Evolutionary conservation across 768 basidiomycete species (phyloP).

Genomic region (Macrocybe gigantea): DNA sequence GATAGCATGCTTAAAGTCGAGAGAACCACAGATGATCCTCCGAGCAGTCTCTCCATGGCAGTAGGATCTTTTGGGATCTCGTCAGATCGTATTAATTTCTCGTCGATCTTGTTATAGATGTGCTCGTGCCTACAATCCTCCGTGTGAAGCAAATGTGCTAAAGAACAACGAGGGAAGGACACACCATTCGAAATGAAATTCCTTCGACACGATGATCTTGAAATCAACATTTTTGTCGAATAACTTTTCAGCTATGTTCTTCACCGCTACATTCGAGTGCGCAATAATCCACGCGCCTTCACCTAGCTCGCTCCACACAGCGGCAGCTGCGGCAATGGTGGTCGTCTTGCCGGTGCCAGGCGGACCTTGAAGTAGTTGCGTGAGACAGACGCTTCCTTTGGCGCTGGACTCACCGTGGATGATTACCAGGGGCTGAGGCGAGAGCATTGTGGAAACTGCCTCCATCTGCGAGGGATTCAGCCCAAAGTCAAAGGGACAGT

Average conservation of each 20-base stretch:
- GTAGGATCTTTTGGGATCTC: constrained; percentile 23
- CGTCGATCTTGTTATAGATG: constrained; percentile 29
- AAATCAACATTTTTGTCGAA: constrained; percentile 29
- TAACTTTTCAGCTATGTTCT: constrained; percentile 42
- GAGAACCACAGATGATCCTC: constrained; percentile 28
- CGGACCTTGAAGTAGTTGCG: constrained; percentile 25
- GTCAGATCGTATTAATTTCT: constrained; percentile 34
- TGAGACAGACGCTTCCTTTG: background rate
- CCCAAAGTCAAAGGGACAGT: background rate
- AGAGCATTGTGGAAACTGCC: constrained; percentile 31
- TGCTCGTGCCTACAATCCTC: constrained; percentile 42
- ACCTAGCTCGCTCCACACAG: constrained; percentile 23
- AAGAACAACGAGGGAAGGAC: background rate
- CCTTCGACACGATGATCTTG: constrained; percentile 39
- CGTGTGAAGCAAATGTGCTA: background rate
- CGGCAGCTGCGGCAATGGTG: constrained; percentile 38
- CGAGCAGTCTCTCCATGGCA: constrained; percentile 21
- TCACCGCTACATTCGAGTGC: constrained; percentile 46
- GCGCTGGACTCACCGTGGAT: constrained; percentile 27
- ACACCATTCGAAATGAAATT: constrained; percentile 45
- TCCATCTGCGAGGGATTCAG: constrained; percentile 32
- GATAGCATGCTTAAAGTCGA: constrained; percentile 48
- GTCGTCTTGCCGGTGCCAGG: constrained; percentile 52
- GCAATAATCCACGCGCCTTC: constrained; percentile 34
- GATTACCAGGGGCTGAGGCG: constrained; percentile 23